A percentile compares a stretch with the other conserved stretches of the same genome.
phyloP scores from a whole-genome alignment of 805 yeast species.

The Ogataea chonburiensis region DNA sequence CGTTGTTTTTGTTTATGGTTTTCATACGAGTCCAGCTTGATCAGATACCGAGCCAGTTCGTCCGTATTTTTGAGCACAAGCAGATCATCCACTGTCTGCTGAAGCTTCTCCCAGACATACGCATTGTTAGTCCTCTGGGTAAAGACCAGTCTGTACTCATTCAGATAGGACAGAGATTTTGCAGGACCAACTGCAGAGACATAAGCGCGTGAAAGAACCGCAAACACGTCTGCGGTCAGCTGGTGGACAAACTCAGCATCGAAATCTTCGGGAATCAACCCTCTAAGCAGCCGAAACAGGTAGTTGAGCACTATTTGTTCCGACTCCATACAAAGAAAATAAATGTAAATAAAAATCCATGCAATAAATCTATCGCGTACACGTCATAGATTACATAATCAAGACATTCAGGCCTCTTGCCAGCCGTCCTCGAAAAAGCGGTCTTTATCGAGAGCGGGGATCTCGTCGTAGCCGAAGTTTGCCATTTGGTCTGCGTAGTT shows the following conservation, averaged over 20 bases:
- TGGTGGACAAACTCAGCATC: constrained; percentile 13
- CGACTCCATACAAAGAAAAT: constrained; percentile 16
- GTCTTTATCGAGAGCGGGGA: constrained; percentile 11
- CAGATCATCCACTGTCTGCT: constrained; percentile 24
- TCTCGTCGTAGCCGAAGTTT: constrained; percentile 52
- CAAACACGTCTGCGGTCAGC: constrained; percentile 15
- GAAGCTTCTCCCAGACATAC: constrained; percentile 20
- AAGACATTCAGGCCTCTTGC: constrained; percentile 26
- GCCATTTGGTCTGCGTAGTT: constrained; percentile 54
- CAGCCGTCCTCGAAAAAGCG: constrained; percentile 40
- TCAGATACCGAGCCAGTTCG: constrained; percentile 23
- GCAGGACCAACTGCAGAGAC: constrained; percentile 3
- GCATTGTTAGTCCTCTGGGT: constrained; percentile 8
- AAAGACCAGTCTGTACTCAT: constrained; percentile 12
- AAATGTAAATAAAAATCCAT: constrained; percentile 8
- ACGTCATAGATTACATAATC: neutral
- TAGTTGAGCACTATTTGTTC: constrained; percentile 24
- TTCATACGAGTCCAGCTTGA: constrained; percentile 21
- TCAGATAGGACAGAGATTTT: constrained; percentile 7
- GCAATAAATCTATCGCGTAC: no score
- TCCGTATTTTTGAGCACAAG: constrained; percentile 16
- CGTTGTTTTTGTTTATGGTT: constrained; percentile 6
- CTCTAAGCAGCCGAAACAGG: constrained; percentile 21
- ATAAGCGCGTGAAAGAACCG: constrained; percentile 14
- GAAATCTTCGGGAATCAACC: constrained; percentile 15